Percentiles rank a stretch among this genome's conserved stretches.
Conservation (phyloP, 2,329 filamentous ascomycete genomes). For the Sarocladium kiliense region DNA sequence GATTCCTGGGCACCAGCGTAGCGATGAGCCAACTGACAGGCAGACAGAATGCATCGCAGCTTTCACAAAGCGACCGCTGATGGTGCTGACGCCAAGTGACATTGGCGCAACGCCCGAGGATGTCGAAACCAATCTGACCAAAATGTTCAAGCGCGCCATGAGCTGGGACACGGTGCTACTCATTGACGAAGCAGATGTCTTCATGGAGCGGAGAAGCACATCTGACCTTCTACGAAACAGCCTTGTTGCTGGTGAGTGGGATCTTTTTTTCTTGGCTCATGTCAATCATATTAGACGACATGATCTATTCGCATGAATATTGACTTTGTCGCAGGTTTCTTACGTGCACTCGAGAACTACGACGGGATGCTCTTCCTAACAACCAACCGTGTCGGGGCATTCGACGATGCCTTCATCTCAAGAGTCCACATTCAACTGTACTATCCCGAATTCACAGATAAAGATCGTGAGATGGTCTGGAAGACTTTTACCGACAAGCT, state of each 20-base stretch:
- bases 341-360: constrained; percentile 30
- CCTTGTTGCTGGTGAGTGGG: constrained; percentile 18
- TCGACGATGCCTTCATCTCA: constrained; percentile 32
- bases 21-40: neutral
- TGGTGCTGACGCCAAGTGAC: constrained; percentile 22
- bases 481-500: constrained; percentile 6
- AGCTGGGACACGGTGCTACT: constrained; percentile 16
- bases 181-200: constrained; percentile 23
- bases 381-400: constrained; percentile 27
- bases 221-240: constrained; percentile 20
- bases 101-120: constrained; percentile 14
- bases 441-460: constrained; percentile 12
- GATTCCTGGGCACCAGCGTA: neutral
- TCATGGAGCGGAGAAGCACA: constrained; percentile 18
- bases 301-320: no score
- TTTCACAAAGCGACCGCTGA: constrained; percentile 24
- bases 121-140: constrained; percentile 14
- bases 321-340: constrained; percentile 19
- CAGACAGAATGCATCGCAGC: constrained; percentile 27
- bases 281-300: no score
- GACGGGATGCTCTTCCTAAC: constrained; percentile 30
- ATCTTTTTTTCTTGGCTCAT: no score
- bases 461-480: neutral
- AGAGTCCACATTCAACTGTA: constrained; percentile 27
- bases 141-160: constrained; percentile 15